Conservation (phyloP, 495 filamentous ascomycete genomes). For the Neurospora tetrasperma region DNA sequence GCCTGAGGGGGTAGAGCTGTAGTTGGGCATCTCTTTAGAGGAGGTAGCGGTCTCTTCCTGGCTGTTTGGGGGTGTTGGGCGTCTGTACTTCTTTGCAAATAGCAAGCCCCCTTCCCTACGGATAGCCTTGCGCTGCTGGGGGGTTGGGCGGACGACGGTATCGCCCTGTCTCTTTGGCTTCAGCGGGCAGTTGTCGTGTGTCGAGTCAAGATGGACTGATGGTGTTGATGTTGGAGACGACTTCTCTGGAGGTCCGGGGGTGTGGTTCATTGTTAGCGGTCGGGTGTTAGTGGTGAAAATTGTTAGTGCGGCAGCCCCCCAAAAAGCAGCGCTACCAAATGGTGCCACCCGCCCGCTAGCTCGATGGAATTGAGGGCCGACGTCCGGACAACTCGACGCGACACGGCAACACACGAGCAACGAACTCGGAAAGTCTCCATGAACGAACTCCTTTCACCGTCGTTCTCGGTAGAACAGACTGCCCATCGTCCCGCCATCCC, state of each 20-base stretch:
- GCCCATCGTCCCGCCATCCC: neutral
- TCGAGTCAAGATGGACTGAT: neutral
- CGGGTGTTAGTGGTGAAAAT: neutral
- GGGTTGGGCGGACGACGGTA: too few species aligned
- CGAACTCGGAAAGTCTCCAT: neutral
- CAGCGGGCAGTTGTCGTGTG: too few species aligned
- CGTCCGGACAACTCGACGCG: neutral
- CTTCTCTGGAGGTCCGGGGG: neutral
- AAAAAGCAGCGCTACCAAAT: neutral
- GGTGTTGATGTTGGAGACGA: neutral
- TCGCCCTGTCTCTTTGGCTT: too few species aligned
- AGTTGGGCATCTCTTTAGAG: too few species aligned
- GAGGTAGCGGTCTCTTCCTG: too few species aligned
- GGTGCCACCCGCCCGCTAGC: neutral
- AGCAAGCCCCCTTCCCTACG: too few species aligned
- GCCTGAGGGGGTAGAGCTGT: too few species aligned
- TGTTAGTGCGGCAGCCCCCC: neutral
- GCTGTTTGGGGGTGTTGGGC: too few species aligned
- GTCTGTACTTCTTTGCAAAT: too few species aligned
- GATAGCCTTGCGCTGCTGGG: too few species aligned
- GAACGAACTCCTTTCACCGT: neutral
- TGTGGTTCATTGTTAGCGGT: neutral
- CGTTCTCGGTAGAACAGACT: neutral
- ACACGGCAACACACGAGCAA: neutral
- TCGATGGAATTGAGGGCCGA: neutral